A percentile compares a stretch with the other conserved stretches of the same genome.
phyloP scores from a whole-genome alignment of 2,329 filamentous ascomycete genomes.

The Neoarthrinium moseri region DNA sequence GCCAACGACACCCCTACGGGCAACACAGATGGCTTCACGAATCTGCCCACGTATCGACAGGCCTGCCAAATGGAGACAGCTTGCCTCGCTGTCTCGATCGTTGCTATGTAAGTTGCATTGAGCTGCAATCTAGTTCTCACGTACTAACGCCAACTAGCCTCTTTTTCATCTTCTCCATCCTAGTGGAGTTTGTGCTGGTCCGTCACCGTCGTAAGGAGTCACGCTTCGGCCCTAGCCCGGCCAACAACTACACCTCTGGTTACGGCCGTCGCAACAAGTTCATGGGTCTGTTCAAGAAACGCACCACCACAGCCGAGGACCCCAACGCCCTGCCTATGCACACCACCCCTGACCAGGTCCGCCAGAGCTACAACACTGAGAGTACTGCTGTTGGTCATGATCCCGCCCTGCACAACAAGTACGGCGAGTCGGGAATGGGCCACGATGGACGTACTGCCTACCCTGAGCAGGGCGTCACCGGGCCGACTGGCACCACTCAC shows the following conservation, averaged over 20 bases:
- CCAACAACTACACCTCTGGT: constrained; percentile 39
- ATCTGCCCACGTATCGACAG: constrained; percentile 43
- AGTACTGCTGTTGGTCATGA: constrained; percentile 28
- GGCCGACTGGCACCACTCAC: background rate
- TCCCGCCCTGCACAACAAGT: constrained; percentile 24
- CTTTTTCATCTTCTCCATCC: constrained; percentile 73
- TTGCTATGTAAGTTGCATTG: constrained; percentile 60
- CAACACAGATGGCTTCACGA: constrained; percentile 47
- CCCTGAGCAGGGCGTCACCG: constrained; percentile 20
- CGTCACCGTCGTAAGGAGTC: constrained; percentile 62
- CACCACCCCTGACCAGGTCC: constrained; percentile 30
- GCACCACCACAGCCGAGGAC: constrained; percentile 19
- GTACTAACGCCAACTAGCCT: constrained; percentile 41
- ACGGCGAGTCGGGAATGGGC: constrained; percentile 24
- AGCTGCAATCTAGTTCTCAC: background rate
- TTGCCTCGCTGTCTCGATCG: constrained; percentile 73
- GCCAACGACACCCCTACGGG: constrained; percentile 46
- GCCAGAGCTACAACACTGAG: constrained; percentile 35
- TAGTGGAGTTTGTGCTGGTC: constrained; percentile 66
- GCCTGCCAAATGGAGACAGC: constrained; percentile 78
- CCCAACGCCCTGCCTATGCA: constrained; percentile 33
- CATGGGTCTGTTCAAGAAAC: constrained; percentile 31
- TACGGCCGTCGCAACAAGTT: constrained; percentile 27
- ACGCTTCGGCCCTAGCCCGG: constrained; percentile 37
- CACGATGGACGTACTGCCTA: constrained; percentile 28